A percentile compares a stretch with the other conserved stretches of the same genome.
phyloP scores from a whole-genome alignment of 1,139 yeast genomes.

The Geotrichum carabidarum region DNA sequence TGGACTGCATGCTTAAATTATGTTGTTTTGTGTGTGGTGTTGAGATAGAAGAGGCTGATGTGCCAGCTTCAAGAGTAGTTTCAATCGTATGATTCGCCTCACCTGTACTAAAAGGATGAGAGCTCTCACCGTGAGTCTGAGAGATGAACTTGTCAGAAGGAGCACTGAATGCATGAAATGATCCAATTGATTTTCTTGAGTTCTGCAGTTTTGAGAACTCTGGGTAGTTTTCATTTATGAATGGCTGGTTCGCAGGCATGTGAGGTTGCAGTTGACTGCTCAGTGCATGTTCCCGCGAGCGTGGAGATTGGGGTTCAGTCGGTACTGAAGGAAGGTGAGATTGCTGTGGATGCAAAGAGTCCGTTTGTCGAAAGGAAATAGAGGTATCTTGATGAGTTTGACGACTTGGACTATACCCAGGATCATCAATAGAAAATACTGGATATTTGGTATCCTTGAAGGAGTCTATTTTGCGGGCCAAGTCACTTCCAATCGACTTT shows the following conservation, averaged over 20 bases:
- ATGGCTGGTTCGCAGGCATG: not conserved
- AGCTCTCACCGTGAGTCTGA: too few species aligned
- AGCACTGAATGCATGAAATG: not conserved
- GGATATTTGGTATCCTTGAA: slow-evolving; percentile 6
- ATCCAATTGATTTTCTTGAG: slow-evolving; percentile 3
- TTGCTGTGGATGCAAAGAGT: not conserved
- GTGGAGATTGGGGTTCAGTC: not conserved
- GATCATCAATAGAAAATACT: slow-evolving; percentile 7
- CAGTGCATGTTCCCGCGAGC: not conserved
- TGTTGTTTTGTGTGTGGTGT: too few species aligned
- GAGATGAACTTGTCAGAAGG: not conserved
- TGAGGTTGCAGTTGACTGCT: not conserved
- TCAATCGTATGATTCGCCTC: too few species aligned
- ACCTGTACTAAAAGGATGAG: not conserved
- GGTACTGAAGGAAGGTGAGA: not conserved
- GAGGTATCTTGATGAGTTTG: not conserved
- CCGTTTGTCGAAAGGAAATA: not conserved
- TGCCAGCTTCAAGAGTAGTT: too few species aligned
- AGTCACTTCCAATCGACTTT: slow-evolving; percentile 5
- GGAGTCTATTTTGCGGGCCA: not conserved
- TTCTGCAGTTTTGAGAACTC: not conserved
- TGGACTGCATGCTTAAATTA: too few species aligned
- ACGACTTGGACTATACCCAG: not conserved
- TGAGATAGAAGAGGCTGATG: too few species aligned
- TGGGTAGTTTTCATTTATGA: not conserved